Base-by-base conservation (phyloP, 2,329 filamentous ascomycete genomes). In the Lecanicillium sp. region DNA sequence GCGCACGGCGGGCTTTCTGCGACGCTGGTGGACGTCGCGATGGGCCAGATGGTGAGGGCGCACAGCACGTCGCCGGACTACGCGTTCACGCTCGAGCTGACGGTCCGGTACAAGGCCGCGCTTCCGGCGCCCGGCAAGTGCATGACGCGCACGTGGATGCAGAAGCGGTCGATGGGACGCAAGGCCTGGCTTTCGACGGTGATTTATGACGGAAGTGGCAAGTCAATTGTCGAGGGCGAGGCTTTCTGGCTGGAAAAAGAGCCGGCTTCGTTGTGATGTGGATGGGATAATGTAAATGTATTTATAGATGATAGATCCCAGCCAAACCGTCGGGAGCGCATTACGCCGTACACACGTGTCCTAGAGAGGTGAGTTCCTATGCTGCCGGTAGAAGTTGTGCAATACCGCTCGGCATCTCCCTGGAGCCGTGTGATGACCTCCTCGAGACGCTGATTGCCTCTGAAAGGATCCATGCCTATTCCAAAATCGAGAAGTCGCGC, bases 1-100 rank as follows among this genome's bases (percentile, higher is more conserved):
- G 49, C 57, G 4, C 55, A 58, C 27, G 56, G 56, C 8, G 56
- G 56, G 9, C 37, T 58, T 27, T 30, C 51, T 12, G 52, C 55
- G 2, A 40, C 50, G 15, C 35, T 58, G n/a, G 46, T 57, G 7
- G 56, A 58, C 38, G 55, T 55, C 15, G 51, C 51, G 20, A 52
- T 54, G 46, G 56, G 54, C 27, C 14, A 26, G 5, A 24, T 50
- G 15, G 53, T 50, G 24, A 40, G 40, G 17, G 50, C 56, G 14
- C 42, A 50, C 12, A 36, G 43, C 9, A 44, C 54, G 0, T 26
- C 43, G 12, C 49, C 49, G n/a, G 51, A 53, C 36, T 52, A 53
- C 33, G 50, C 50, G 2, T 55, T 53, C 15, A 58, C 56, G 2
- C 51, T 52, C 17, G 53, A 49, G 20, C 48, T 58, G 2, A 44